Evolutionary conservation across 768 basidiomycete species (phyloP).

Genomic region (Hirschioporus abietinus): DNA sequence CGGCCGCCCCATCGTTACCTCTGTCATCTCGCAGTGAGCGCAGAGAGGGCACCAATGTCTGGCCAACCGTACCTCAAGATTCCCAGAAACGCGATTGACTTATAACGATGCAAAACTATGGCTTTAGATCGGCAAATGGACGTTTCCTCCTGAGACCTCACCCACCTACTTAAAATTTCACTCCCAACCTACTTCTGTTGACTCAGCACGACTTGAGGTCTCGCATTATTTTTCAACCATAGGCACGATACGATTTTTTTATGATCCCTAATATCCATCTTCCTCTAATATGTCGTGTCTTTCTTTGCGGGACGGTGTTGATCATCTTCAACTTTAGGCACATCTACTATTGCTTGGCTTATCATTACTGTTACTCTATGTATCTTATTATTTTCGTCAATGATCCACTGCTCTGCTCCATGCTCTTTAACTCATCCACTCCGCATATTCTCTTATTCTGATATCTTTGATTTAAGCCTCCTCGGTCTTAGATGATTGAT

Average conservation of each 20-base stretch:
- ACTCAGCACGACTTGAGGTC: neutral
- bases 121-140: too few relatives aligned
- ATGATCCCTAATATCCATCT: neutral
- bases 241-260: neutral
- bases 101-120: neutral
- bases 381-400: neutral
- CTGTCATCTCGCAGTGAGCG: conserved; percentile 2
- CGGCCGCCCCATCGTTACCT: neutral
- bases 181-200: neutral
- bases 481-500: too few relatives aligned
- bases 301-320: neutral
- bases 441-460: neutral
- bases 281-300: neutral
- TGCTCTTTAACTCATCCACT: neutral
- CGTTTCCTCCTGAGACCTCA: too few relatives aligned
- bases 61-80: neutral
- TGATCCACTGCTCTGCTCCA: neutral
- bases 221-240: neutral
- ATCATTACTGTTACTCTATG: conserved; percentile 1
- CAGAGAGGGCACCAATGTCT: conserved; percentile 2
- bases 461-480: neutral
- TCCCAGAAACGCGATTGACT: conserved; percentile 1
- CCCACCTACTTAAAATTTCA: neutral
- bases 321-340: neutral
- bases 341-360: neutral